Base-by-base conservation (phyloP, 2,329 filamentous ascomycete species). In the Clonostachys chloroleuca region DNA sequence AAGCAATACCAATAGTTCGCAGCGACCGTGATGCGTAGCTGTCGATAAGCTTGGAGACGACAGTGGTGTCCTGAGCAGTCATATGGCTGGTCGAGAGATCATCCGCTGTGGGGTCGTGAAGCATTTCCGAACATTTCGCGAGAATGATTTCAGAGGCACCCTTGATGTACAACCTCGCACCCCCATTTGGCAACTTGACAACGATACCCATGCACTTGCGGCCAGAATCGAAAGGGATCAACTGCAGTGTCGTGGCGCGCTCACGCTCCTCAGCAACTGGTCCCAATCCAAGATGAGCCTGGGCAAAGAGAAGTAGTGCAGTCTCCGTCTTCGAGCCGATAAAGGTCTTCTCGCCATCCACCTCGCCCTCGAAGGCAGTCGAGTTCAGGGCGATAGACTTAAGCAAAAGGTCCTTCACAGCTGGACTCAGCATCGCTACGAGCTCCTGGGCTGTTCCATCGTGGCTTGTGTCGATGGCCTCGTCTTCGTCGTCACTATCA, bases 1-100 rank as follows among this genome's bases (percentile, higher is more conserved):
- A 95, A 46, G 90, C 75, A 52, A 95, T 78, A 40, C 85, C 89
- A 55, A 96, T 95, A 2, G 91, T 95, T 52, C 91, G 82, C 34
- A 96, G 75, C 8, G 90, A 95, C 16, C 86, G 79, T 24, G 80
- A 82, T 10, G 91, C 91, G 61, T 95, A 96, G 42, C 76, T 79
- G 52, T 84, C 81, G 55, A 95, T 95, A 43, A 90, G 73, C 18
- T 75, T 69, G 53, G 80, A 78, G 52, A 96, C 62, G 8, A 68
- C 75, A 51, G 77, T 67, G 45, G 72, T 70, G 41, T 79, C 74
- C 20, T 70, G 63, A 12, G 14, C 14, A 6, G 74, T 75, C 51
- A 85, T 63, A 1, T 69, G 52, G 1, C 66, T 52, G n/a, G 68
- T 56, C 3, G 71, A 64, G 34, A 67, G 58, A 53, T 74, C 73